Evolutionary conservation across 768 basidiomycete species (phyloP), one percentile per base, ranked within the genome.

Genomic region (Tylopilus balloui): DNA sequence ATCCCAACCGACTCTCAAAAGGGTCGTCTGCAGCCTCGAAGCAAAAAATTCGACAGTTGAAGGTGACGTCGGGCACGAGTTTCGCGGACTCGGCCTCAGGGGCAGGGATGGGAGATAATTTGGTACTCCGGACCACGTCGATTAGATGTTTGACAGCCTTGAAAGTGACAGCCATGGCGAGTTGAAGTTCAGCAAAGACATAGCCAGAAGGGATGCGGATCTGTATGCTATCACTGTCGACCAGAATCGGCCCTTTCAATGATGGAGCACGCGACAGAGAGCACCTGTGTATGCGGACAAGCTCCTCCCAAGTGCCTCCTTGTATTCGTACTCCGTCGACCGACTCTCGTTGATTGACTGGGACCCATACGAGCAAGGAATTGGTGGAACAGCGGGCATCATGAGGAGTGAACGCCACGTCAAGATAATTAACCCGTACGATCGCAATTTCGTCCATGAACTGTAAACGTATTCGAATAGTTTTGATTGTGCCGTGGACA

Each of bases 1-100:
- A 72, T 29, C 81, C 86, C 17, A 96, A 68, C 51, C 75, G 79
- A 14, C 79, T 77, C 66, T 98, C 94, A 48, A 96, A 81, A 1
- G 84, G 79, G 57, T 92, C 88, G 64, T 98, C 94, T 20, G 82
- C 80, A 21, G 83, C 83, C 66, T 96, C 92, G 9, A 90, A 59
- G 41, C 80, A 81, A 28, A 95, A 59, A 37, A 73, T 73, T n/a
- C 75, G 73, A 42, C 93, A 65, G 10, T 63, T 70, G 38, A 95
- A 61, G 1, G 70, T 69, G 38, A 94, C 61, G 46, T 75, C 73
- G 0, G 91, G 91, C 3, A 92, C 68, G 0, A 62, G 56, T 67
- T 92, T 96, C 0, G 92, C 80, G 3, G 71, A 75, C 65, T 95
- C 91, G 0, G 83, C 73, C 31, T 72, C 73, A 1, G 94, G 93